Percentiles rank a stretch among this genome's conserved stretches.
Evolutionary conservation across 2,329 filamentous ascomycete species (phyloP).

Genomic region (Hypoxylon sp.): DNA sequence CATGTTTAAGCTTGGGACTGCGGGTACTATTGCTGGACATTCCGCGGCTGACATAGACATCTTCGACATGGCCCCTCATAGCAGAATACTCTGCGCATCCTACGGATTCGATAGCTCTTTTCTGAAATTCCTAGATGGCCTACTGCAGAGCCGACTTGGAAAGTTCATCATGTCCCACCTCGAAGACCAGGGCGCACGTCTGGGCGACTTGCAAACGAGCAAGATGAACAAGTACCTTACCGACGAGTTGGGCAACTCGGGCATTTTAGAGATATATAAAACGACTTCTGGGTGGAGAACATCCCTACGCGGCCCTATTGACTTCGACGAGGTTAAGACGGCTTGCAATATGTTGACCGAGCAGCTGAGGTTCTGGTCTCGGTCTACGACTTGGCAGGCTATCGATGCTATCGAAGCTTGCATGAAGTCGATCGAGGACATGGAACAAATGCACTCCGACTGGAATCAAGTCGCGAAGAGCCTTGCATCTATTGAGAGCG

Average conservation of each 20-base stretch:
- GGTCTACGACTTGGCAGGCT: neutral
- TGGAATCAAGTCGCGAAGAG: slow-evolving; percentile 4
- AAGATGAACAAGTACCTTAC: neutral
- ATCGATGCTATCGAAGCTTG: slow-evolving; percentile 2
- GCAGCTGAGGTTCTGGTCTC: slow-evolving; percentile 8
- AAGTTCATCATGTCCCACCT: neutral
- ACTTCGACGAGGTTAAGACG: neutral
- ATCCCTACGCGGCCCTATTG: neutral
- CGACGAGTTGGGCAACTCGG: neutral
- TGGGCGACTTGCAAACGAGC: neutral
- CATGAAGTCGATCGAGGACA: slow-evolving; percentile 5
- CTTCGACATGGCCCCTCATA: neutral
- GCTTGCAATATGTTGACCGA: slow-evolving; percentile 1
- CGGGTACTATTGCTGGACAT: too few relatives aligned
- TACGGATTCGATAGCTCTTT: slow-evolving; percentile 6
- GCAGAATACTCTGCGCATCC: slow-evolving; percentile 1
- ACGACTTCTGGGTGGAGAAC: neutral
- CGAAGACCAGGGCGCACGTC: neutral
- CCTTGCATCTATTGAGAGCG: neutral
- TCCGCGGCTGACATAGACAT: neutral
- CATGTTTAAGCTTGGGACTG: neutral
- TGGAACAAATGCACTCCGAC: slow-evolving; percentile 1
- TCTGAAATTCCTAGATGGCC: neutral
- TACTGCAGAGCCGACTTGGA: neutral
- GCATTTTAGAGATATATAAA: neutral